A percentile compares a stretch with the other conserved stretches of the same genome.
These are phyloP conservation scores for Neolentinus lepideus DNA, from an alignment of 1,284 basidiomycete species.

Conservation along the genomic window DNA sequence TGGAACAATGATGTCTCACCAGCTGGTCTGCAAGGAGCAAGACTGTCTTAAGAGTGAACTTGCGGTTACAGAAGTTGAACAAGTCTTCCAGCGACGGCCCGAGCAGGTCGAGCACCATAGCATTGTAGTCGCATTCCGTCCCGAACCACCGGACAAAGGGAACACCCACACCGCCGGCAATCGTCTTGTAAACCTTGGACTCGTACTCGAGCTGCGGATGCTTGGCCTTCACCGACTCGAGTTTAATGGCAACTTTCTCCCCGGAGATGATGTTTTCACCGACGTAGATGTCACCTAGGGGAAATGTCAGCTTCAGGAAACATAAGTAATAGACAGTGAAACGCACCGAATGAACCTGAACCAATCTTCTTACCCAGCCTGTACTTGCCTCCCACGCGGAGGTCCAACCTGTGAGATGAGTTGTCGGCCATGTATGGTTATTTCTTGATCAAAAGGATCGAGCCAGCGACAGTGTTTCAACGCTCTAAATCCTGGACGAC, in stretches of 20 bases:
- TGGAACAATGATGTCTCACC: too few relatives aligned
- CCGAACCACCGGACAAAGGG: not conserved
- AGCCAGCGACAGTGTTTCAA: not conserved
- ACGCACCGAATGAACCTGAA: constrained; percentile 94
- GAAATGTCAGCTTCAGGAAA: not conserved
- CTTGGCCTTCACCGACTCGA: too few relatives aligned
- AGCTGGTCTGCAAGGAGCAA: constrained; percentile 95
- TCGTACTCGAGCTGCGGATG: too few relatives aligned
- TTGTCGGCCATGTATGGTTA: constrained; percentile 53
- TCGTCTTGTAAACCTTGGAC: too few relatives aligned
- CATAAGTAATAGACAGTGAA: not conserved
- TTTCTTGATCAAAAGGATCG: constrained; percentile 8
- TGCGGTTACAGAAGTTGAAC: constrained; percentile 99
- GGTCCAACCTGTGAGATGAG: constrained; percentile 76
- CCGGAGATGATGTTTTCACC: constrained; percentile 99
- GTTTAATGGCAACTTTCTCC: too few relatives aligned
- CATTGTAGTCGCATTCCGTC: constrained; percentile 86
- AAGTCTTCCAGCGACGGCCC: constrained; percentile 97
- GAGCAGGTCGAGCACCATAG: constrained; percentile 97
- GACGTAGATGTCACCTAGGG: constrained; percentile 93
- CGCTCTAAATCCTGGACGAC: too few relatives aligned
- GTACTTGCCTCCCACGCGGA: constrained; percentile 97
- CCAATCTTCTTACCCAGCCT: constrained; percentile 99
- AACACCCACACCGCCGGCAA: too few relatives aligned
- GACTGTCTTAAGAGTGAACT: constrained; percentile 96